These are phyloP conservation scores for Kwoniella pini DNA, from an alignment of 768 basidiomycete genomes.

Conservation along the genomic window DNA sequence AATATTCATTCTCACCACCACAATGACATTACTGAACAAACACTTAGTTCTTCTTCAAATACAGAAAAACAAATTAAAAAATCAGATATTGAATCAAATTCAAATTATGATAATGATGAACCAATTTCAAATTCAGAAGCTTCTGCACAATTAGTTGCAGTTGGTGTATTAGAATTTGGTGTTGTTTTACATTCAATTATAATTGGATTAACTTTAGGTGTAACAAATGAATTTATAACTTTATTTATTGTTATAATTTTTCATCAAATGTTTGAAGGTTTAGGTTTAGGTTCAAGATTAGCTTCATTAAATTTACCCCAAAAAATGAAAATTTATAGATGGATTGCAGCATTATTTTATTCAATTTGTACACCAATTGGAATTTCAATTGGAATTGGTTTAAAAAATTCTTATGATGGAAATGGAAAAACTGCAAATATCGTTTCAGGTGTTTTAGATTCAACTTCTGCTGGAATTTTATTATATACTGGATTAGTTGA, in stretches of 20 bases:
- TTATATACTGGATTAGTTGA: constrained; percentile 57
- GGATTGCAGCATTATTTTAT: constrained; percentile 46
- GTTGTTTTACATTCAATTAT: constrained; percentile 83
- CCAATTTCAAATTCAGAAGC: constrained; percentile 46
- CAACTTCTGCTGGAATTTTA: constrained; percentile 81
- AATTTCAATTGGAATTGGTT: constrained; percentile 72
- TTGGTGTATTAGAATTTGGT: constrained; percentile 92
- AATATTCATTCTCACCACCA: constrained; percentile 39
- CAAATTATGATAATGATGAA: constrained; percentile 8
- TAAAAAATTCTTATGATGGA: constrained; percentile 73
- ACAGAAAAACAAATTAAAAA: constrained; percentile 4
- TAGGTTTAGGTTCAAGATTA: constrained; percentile 87
- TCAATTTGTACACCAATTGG: constrained; percentile 65
- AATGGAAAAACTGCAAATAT: constrained; percentile 71
- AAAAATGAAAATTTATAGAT: constrained; percentile 38
- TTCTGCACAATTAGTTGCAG: constrained; percentile 73
- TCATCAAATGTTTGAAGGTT: constrained; percentile 93
- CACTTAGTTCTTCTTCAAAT: not conserved
- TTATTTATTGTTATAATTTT: constrained; percentile 89
- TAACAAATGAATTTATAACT: constrained; percentile 73
- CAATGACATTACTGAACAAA: not conserved
- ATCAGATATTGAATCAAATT: constrained; percentile 19
- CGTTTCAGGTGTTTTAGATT: constrained; percentile 81
- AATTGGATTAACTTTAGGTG: constrained; percentile 89
- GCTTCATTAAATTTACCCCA: constrained; percentile 65